Conservation (phyloP, 2,329 filamentous ascomycete genomes). For the Grosmannia serpens region DNA sequence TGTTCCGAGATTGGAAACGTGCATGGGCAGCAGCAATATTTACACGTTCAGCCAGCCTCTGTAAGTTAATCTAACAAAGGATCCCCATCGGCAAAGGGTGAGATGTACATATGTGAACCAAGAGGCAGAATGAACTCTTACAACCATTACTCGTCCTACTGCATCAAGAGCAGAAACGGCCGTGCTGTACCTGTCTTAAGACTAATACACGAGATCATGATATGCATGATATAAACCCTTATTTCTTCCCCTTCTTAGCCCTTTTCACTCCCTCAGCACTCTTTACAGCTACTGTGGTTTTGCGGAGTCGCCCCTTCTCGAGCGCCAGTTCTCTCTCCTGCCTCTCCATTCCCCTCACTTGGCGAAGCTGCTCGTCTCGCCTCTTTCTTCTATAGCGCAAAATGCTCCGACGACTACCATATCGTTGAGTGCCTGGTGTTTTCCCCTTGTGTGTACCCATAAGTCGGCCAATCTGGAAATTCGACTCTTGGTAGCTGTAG, state of each 20-base stretch:
- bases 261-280: conserved; percentile 3
- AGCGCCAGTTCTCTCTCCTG: conserved; percentile 14
- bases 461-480: conserved; percentile 45
- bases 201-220: neutral
- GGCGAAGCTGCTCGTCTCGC: conserved; percentile 7
- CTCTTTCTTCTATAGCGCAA: conserved; percentile 21
- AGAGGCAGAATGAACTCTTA: no score
- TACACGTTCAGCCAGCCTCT: no score
- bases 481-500: conserved; percentile 50
- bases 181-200: neutral
- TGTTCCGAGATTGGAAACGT: no score
- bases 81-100: no score
- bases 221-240: neutral
- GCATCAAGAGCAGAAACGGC: neutral
- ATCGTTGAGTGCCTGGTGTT: conserved; percentile 30
- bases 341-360: conserved; percentile 10
- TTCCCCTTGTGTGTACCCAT: conserved; percentile 37
- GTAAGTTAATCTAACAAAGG: no score
- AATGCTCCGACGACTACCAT: conserved; percentile 37
- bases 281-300: neutral
- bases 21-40: no score
- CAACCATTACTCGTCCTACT: no score
- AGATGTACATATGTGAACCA: no score
- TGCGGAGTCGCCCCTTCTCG: conserved; percentile 6
- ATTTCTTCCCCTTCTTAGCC: conserved; percentile 12